Conservation (phyloP, 2,329 filamentous ascomycete species). For the Leptographium wingfieldii region DNA sequence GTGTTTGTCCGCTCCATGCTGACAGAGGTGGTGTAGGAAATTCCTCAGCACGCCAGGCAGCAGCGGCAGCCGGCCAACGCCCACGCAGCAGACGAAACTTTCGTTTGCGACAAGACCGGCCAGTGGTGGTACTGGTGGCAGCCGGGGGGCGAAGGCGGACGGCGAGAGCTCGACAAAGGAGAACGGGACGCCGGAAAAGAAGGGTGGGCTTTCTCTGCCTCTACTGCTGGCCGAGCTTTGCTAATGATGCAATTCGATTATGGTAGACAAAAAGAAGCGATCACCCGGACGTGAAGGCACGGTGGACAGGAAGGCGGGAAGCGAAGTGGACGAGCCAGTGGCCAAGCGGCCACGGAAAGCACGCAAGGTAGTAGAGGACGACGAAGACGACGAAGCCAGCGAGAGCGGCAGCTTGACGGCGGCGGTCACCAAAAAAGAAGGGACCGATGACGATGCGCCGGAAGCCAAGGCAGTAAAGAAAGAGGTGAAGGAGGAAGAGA, state of each 20-base stretch:
- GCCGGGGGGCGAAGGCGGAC: neutral
- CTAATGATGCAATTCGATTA: conserved; percentile 16
- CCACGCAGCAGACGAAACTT: conserved; percentile 65
- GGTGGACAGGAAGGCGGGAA: conserved; percentile 22
- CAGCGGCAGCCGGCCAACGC: conserved; percentile 38
- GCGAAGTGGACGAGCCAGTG: conserved; percentile 44
- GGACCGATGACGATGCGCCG: neutral
- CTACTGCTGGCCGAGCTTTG: neutral
- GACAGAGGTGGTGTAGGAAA: conserved; percentile 44
- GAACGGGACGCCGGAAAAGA: conserved; percentile 23
- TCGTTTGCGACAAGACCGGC: conserved; percentile 48
- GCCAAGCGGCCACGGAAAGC: conserved; percentile 42
- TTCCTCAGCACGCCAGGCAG: conserved; percentile 66
- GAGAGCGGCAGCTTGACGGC: neutral
- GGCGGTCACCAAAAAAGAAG: conserved; percentile 1
- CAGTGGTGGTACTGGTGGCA: conserved; percentile 6
- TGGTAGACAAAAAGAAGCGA: conserved; percentile 10
- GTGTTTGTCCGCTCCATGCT: neutral
- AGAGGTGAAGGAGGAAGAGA: conserved; percentile 25
- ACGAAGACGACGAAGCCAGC: conserved; percentile 31
- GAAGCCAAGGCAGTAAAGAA: conserved; percentile 18
- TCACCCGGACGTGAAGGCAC: conserved; percentile 2
- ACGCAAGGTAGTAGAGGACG: conserved; percentile 36
- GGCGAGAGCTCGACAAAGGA: conserved; percentile 19
- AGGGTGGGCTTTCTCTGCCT: neutral